Percentiles rank a stretch among this genome's conserved stretches.
phyloP scores from a whole-genome alignment of 1,284 basidiomycete species.

The Porodaedalea pini region DNA sequence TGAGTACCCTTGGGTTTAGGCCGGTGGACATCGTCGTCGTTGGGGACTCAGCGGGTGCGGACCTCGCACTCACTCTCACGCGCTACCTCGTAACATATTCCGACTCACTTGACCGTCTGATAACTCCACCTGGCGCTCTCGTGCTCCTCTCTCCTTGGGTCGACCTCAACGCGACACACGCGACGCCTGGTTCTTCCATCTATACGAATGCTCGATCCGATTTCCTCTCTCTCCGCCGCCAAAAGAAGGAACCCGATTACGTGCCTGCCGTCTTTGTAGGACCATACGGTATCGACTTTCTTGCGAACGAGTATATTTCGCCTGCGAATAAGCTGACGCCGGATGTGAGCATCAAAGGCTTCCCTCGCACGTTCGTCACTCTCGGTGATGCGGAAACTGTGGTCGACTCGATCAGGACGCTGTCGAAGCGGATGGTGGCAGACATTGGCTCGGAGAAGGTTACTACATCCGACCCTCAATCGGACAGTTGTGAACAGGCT shows the following conservation, averaged over 20 bases:
- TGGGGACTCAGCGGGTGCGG: slow-evolving; percentile 56
- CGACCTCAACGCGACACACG: slow-evolving; percentile 44
- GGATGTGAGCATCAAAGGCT: slow-evolving; percentile 43
- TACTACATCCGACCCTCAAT: too few species aligned
- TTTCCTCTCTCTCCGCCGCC: slow-evolving; percentile 11
- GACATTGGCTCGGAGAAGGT: slow-evolving; percentile 22
- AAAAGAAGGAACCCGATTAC: not conserved
- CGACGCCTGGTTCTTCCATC: slow-evolving; percentile 32
- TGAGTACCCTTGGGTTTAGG: slow-evolving; percentile 35
- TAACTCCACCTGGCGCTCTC: slow-evolving; percentile 45
- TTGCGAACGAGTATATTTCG: slow-evolving; percentile 50
- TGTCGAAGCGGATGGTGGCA: slow-evolving; percentile 39
- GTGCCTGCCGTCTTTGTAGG: not conserved
- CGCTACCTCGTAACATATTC: slow-evolving; percentile 30
- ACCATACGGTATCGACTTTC: slow-evolving; percentile 38
- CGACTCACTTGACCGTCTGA: slow-evolving; percentile 32
- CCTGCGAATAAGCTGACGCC: slow-evolving; percentile 42
- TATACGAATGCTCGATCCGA: slow-evolving; percentile 18
- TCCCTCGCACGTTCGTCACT: slow-evolving; percentile 53
- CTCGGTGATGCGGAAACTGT: slow-evolving; percentile 52
- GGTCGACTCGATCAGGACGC: slow-evolving; percentile 44
- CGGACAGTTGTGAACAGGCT: too few species aligned
- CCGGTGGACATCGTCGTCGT: slow-evolving; percentile 45
- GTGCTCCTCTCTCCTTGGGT: slow-evolving; percentile 57
- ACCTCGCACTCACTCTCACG: slow-evolving; percentile 42